Evolutionary conservation across 257 asterid species (phyloP).

Genomic region (Pogostemon cablin): DNA sequence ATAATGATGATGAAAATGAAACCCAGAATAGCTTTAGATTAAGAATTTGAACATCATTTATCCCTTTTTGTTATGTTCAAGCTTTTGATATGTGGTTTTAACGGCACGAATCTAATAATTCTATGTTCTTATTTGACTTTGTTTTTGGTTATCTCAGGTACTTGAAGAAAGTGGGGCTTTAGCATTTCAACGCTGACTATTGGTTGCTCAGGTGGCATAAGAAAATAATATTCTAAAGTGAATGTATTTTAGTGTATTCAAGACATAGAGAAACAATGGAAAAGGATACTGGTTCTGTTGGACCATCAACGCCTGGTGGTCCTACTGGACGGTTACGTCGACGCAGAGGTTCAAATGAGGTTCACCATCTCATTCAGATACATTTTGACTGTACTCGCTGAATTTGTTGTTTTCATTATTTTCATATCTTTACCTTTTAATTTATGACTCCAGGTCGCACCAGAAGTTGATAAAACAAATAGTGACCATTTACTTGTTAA

Average conservation of each 20-base stretch:
- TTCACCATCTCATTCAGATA: constrained; percentile 34
- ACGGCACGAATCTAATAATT: neutral
- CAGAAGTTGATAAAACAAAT: constrained; percentile 61
- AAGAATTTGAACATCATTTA: neutral
- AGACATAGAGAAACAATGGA: constrained; percentile 58
- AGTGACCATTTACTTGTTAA: constrained; percentile 68
- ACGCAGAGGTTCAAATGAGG: constrained; percentile 95
- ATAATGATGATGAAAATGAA: constrained; percentile 10
- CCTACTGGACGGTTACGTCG: constrained; percentile 72
- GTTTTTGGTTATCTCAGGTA: constrained; percentile 36
- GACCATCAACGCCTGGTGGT: constrained; percentile 56
- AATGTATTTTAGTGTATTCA: constrained; percentile 24
- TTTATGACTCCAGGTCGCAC: constrained; percentile 56
- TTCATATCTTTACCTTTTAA: constrained; percentile 25
- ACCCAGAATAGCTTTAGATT: neutral
- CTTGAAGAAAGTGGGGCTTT: constrained; percentile 28
- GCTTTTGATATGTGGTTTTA: constrained; percentile 6
- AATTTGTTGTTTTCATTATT: constrained; percentile 8
- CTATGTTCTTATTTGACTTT: constrained; percentile 27
- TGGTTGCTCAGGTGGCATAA: constrained; percentile 12
- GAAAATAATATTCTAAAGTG: constrained; percentile 8
- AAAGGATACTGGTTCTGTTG: constrained; percentile 66
- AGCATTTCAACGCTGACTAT: constrained; percentile 20
- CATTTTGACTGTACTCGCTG: constrained; percentile 5
- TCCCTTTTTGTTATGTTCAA: neutral